These are phyloP conservation scores for Sporothrix inflata DNA, from an alignment of 2,329 filamentous ascomycete genomes.

Conservation along the genomic window DNA sequence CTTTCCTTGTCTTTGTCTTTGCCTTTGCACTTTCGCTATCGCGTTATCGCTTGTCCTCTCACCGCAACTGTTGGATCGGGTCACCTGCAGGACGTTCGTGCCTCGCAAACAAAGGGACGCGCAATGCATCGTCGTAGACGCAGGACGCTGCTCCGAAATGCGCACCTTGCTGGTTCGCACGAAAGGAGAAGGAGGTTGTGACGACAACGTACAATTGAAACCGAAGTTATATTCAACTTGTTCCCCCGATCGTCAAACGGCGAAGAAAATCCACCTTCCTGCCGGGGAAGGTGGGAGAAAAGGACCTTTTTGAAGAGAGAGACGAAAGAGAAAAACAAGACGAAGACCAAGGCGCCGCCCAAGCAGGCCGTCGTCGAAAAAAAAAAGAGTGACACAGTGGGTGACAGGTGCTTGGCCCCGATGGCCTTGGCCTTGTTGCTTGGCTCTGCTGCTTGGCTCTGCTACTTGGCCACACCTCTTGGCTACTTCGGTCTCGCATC, in stretches of 20 bases:
- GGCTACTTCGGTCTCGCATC: background rate
- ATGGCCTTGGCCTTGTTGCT: background rate
- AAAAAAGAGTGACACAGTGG: background rate
- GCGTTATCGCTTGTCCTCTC: background rate
- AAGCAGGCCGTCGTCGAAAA: background rate
- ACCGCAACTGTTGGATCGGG: background rate
- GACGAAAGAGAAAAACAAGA: background rate
- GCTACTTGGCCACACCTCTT: too few relatives aligned
- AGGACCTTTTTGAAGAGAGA: background rate
- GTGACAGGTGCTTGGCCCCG: slow-evolving; percentile 3
- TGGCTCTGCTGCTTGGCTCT: background rate
- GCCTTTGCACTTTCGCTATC: background rate
- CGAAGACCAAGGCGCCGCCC: background rate
- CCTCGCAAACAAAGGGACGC: background rate
- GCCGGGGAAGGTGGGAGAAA: slow-evolving; percentile 3
- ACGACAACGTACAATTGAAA: background rate
- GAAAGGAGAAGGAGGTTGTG: background rate
- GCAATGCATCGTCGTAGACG: background rate
- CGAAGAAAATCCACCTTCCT: background rate
- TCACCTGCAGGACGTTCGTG: background rate
- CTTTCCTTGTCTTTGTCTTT: background rate
- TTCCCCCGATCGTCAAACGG: background rate
- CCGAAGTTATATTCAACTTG: background rate
- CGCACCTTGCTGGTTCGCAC: background rate
- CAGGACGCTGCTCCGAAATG: background rate